phyloP scores from a whole-genome alignment of 305 asterid genomes.

The Caryopteris hybrid region DNA sequence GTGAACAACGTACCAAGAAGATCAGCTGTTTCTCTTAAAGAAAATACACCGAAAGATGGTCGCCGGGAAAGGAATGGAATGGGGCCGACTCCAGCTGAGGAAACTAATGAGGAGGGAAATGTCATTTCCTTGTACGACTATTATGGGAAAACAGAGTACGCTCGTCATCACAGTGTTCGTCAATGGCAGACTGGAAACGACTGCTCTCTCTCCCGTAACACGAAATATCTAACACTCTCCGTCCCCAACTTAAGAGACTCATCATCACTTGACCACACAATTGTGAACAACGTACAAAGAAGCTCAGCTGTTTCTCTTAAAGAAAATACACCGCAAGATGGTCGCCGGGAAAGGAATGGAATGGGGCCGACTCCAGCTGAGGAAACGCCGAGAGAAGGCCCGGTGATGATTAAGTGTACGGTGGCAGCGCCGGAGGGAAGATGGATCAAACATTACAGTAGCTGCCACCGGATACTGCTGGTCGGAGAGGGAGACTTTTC shows the following conservation, averaged over 20 bases:
- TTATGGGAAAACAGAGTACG: no score
- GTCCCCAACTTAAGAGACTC: not conserved
- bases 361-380: not conserved
- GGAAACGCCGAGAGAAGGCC: not conserved
- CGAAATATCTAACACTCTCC: not conserved
- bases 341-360: not conserved
- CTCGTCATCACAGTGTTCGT: no score
- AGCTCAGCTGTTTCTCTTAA: not conserved
- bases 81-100: no score
- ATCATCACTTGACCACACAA: not conserved
- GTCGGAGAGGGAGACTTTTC: conserved; percentile 51
- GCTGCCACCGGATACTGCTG: conserved; percentile 29
- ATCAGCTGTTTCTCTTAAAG: not conserved
- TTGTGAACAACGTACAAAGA: not conserved
- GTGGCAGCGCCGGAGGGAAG: not conserved
- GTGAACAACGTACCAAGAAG: not conserved
- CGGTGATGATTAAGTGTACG: not conserved
- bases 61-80: not conserved
- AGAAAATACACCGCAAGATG: not conserved
- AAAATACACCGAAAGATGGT: not conserved
- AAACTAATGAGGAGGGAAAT: no score
- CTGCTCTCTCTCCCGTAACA: not conserved
- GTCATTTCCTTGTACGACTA: no score
- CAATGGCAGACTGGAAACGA: no score
- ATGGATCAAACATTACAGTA: conserved; percentile 30